Percentiles rank a stretch among this genome's conserved stretches.
These are phyloP conservation scores for Amanita jacksonii DNA, from an alignment of 768 basidiomycete species.

Conservation along the genomic window DNA sequence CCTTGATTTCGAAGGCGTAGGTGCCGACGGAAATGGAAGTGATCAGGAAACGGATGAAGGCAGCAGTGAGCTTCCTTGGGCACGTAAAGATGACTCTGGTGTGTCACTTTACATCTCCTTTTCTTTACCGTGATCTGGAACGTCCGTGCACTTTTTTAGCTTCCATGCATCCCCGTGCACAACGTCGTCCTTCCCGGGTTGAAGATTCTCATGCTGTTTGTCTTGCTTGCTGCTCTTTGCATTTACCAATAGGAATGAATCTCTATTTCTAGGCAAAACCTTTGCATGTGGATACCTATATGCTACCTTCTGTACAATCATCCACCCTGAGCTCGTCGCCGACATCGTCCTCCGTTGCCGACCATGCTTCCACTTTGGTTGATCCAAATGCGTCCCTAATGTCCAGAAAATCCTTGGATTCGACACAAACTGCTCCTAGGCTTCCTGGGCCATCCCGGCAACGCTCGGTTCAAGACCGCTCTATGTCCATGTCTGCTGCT, in stretches of 20 bases:
- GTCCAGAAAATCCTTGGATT: slow-evolving; percentile 61
- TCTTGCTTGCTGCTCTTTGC: slow-evolving; percentile 4
- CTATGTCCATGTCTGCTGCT: slow-evolving; percentile 71
- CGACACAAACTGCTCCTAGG: slow-evolving; percentile 50
- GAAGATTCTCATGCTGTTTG: slow-evolving; percentile 8
- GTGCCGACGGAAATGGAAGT: slow-evolving; percentile 23
- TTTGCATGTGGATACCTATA: slow-evolving; percentile 51
- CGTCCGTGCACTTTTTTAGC: slow-evolving; percentile 12
- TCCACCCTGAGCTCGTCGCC: slow-evolving; percentile 31
- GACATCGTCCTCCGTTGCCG: slow-evolving; percentile 26
- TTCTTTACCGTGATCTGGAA: slow-evolving; percentile 14
- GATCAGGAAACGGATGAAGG: slow-evolving; percentile 36
- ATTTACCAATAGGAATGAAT: slow-evolving; percentile 4
- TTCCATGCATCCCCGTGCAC: slow-evolving; percentile 1
- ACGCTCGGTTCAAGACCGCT: slow-evolving; percentile 54
- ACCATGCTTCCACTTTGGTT: slow-evolving; percentile 20
- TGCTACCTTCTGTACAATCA: slow-evolving; percentile 33
- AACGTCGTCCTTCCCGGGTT: neutral
- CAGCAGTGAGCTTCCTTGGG: slow-evolving; percentile 54
- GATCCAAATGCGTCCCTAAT: slow-evolving; percentile 14
- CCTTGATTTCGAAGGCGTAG: slow-evolving; percentile 38
- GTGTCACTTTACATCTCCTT: slow-evolving; percentile 15
- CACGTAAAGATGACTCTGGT: slow-evolving; percentile 34
- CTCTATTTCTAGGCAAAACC: slow-evolving; percentile 26
- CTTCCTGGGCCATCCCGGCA: slow-evolving; percentile 44